These are phyloP conservation scores for Teratosphaeria destructans DNA, from an alignment of 2,329 filamentous ascomycete species.

Conservation along the genomic window DNA sequence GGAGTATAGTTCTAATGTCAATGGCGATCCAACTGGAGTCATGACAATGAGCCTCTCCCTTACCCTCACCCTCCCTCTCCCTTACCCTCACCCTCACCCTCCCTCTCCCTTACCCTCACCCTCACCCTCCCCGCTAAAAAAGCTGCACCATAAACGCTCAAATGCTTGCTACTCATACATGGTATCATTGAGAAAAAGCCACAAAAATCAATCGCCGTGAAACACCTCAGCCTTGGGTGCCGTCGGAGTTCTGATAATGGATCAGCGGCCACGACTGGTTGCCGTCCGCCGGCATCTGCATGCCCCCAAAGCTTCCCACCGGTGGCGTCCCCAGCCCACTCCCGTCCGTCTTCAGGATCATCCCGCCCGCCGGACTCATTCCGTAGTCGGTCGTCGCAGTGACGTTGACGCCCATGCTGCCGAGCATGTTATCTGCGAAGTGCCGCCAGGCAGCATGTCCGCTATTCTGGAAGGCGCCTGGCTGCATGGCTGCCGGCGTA, in stretches of 20 bases:
- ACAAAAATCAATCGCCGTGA: background rate
- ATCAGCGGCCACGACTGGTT: slow-evolving; percentile 17
- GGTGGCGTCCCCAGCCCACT: background rate
- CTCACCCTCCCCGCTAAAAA: background rate
- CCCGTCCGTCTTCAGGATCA: background rate
- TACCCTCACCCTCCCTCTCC: too few species aligned
- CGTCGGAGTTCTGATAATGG: slow-evolving; percentile 7
- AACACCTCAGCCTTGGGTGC: background rate
- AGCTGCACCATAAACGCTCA: background rate
- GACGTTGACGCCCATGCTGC: background rate
- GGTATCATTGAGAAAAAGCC: background rate
- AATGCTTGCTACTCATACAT: background rate
- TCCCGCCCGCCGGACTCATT: background rate
- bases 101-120: too few species aligned
- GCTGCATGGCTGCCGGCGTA: background rate
- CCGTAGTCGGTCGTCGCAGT: background rate
- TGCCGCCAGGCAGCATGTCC: slow-evolving; percentile 19
- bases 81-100: too few species aligned
- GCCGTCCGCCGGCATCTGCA: slow-evolving; percentile 13
- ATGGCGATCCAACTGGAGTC: too few species aligned
- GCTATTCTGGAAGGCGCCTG: slow-evolving; percentile 1
- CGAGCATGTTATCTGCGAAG: slow-evolving; percentile 17
- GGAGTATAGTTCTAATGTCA: too few species aligned
- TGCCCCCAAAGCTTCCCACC: slow-evolving; percentile 9
- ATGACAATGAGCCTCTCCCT: too few species aligned